Evolutionary conservation across 2,329 filamentous ascomycete species (phyloP).

Genomic region (Pyrenochaeta sp.): DNA sequence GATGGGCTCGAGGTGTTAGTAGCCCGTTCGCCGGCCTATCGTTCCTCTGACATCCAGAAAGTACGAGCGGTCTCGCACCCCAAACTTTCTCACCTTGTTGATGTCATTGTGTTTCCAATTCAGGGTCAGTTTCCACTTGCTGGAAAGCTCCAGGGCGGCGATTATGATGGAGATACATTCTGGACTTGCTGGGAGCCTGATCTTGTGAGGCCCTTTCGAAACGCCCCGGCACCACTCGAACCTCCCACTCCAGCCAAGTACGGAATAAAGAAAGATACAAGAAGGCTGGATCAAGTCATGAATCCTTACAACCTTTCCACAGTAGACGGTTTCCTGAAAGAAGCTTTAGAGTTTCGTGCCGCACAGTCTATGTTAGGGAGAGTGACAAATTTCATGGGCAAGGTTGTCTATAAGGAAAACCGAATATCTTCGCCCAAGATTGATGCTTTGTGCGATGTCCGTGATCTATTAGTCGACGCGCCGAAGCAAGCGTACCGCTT

Average conservation of each 20-base stretch:
- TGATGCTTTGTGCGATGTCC: conserved; percentile 48
- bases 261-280: conserved; percentile 61
- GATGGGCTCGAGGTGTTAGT: conserved; percentile 70
- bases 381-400: conserved; percentile 71
- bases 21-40: conserved; percentile 73
- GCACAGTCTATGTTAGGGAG: conserved; percentile 66
- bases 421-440: conserved; percentile 30
- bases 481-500: conserved; percentile 61
- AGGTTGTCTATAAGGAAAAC: conserved; percentile 63
- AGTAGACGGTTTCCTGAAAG: conserved; percentile 59
- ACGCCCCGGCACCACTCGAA: conserved; percentile 60
- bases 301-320: conserved; percentile 26
- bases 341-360: conserved; percentile 67
- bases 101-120: conserved; percentile 80
- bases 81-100: conserved; percentile 72
- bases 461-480: conserved; percentile 58
- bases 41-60: conserved; percentile 76
- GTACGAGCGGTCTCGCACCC: conserved; percentile 60
- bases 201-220: conserved; percentile 73
- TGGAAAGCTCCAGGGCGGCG: conserved; percentile 76
- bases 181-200: conserved; percentile 78
- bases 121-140: conserved; percentile 71
- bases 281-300: conserved; percentile 58
- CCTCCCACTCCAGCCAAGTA: conserved; percentile 59
- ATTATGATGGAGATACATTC: conserved; percentile 81